Conservation (phyloP, 805 yeast genomes). For the Saturnispora kantuleensis region DNA sequence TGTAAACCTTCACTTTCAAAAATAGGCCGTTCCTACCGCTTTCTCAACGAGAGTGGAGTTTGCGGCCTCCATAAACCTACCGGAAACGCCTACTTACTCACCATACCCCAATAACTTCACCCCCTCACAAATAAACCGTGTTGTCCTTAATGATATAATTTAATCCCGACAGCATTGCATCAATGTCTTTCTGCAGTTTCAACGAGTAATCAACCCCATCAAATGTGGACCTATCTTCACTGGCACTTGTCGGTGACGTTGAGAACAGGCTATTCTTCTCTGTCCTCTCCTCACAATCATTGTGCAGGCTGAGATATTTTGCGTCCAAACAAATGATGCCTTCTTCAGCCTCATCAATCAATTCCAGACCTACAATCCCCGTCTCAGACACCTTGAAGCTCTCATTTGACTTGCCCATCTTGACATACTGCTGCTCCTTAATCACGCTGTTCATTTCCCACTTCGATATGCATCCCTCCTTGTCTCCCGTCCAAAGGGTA, state of each 20-base stretch:
- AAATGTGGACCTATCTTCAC: background rate
- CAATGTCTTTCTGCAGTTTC: slow-evolving; percentile 8
- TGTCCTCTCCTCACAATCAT: background rate
- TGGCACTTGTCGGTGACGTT: background rate
- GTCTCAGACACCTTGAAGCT: slow-evolving; percentile 30
- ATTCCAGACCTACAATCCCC: slow-evolving; percentile 37
- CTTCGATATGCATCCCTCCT: slow-evolving; percentile 57
- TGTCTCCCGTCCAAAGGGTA: slow-evolving; percentile 45
- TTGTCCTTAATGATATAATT: slow-evolving; percentile 14
- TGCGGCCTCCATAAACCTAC: too few relatives aligned
- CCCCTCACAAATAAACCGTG: slow-evolving; percentile 11
- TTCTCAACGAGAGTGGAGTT: too few relatives aligned
- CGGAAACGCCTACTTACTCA: too few relatives aligned
- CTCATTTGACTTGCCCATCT: too few relatives aligned
- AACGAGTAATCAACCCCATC: slow-evolving; percentile 2
- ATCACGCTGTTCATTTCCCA: slow-evolving; percentile 32
- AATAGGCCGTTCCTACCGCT: too few relatives aligned
- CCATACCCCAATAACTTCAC: too few relatives aligned
- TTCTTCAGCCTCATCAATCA: slow-evolving; percentile 19
- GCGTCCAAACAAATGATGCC: slow-evolving; percentile 46
- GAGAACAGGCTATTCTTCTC: background rate
- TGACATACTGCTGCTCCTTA: background rate
- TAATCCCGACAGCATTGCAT: slow-evolving; percentile 12
- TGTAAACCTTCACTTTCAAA: too few relatives aligned
- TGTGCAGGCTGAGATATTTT: slow-evolving; percentile 47